A percentile compares a stretch with the other conserved stretches of the same genome.
Evolutionary conservation across 129 eudicot species (phyloP).

Genomic region (Tagetes patula): DNA sequence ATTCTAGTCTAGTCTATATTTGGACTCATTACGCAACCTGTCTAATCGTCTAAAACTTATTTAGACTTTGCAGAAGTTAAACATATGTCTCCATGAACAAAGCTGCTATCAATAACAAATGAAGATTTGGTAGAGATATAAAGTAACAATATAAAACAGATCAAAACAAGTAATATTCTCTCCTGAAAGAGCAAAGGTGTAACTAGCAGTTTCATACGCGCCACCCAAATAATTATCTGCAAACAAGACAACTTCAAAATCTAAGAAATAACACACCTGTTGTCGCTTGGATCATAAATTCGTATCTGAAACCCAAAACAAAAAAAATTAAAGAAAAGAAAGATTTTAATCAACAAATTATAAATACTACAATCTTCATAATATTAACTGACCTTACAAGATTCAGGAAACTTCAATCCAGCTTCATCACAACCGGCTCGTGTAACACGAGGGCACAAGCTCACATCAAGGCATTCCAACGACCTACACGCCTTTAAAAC

Average conservation of each 20-base stretch:
- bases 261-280: slow-evolving; percentile 32
- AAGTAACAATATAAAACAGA: not conserved
- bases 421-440: slow-evolving; percentile 70
- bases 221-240: not conserved
- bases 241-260: not conserved
- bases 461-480: slow-evolving; percentile 73
- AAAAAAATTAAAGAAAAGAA: not conserved
- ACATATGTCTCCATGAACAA: not conserved
- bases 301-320: slow-evolving; percentile 25
- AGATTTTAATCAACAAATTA: slow-evolving; percentile 2
- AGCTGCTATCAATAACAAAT: not conserved
- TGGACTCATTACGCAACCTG: not conserved
- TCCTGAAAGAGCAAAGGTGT: not conserved
- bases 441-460: slow-evolving; percentile 80
- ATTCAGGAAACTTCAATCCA: slow-evolving; percentile 70
- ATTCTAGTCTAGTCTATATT: not conserved
- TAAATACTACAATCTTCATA: slow-evolving; percentile 7
- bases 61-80: not conserved
- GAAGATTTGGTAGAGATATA: not conserved
- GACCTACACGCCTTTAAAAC: slow-evolving; percentile 58
- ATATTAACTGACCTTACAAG: slow-evolving; percentile 70
- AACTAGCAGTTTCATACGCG: not conserved
- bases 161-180: not conserved
- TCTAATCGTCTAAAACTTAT: not conserved
- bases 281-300: slow-evolving; percentile 16